These are phyloP conservation scores for Trichophyton rubrum DNA, from an alignment of 2,329 filamentous ascomycete genomes.

Conservation along the genomic window DNA sequence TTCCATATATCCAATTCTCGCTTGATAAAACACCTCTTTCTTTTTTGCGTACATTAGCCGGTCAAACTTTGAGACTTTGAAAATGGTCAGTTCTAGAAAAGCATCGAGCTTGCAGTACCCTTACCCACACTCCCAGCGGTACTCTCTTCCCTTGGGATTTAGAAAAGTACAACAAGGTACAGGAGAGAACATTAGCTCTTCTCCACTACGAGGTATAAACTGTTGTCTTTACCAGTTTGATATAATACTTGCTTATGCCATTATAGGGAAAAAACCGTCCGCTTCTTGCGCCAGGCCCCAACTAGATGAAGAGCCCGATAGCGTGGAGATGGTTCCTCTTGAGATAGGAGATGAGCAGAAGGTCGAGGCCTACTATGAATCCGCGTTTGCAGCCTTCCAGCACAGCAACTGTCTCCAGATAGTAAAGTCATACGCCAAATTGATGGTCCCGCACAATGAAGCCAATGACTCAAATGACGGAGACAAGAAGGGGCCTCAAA, in stretches of 20 bases:
- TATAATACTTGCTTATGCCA: not conserved
- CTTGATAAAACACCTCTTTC: not conserved
- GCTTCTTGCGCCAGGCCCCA: not conserved
- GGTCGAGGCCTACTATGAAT: conserved; percentile 34
- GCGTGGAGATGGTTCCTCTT: conserved; percentile 12
- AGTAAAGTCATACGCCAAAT: conserved; percentile 35
- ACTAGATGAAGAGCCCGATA: not conserved
- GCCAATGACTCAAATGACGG: conserved; percentile 39
- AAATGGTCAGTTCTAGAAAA: not conserved
- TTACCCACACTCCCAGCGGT: not conserved
- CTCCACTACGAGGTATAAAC: not conserved
- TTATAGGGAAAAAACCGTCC: not conserved
- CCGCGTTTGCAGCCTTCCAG: conserved; percentile 32
- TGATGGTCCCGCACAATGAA: conserved; percentile 37
- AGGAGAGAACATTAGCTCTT: not conserved
- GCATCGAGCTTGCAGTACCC: not conserved
- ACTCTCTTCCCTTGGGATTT: not conserved
- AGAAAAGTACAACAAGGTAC: not conserved
- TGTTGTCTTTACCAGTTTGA: not conserved
- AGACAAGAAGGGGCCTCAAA: conserved; percentile 29
- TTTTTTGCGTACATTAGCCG: not conserved
- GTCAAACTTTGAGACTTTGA: not conserved
- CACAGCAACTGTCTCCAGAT: conserved; percentile 34
- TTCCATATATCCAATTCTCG: not conserved
- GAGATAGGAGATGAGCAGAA: conserved; percentile 30